Base-by-base conservation (phyloP, 108 stramenopile genomes). In the Stephanodiscus triporus region DNA sequence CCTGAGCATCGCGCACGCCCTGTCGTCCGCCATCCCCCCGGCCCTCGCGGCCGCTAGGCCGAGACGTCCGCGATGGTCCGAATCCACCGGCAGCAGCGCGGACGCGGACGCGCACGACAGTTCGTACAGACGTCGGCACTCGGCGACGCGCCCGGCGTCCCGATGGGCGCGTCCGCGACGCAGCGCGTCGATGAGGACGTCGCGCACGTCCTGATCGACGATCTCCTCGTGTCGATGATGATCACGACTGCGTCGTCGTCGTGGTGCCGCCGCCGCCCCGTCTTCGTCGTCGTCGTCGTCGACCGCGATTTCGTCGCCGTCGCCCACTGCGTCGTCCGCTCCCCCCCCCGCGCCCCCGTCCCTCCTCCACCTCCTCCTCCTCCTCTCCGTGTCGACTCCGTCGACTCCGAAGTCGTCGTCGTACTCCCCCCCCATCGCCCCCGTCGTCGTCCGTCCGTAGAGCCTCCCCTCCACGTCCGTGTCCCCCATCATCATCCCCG, bases 171-270 rank as follows among this genome's bases (percentile, higher is more conserved):
- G 68, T 20, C 87, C 87, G 22, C 84, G 68, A 17, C 82, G 81
- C 66, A 94, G 88, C 10, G 93, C 91, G 24, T 88, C 88, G 14
- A 70, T 76, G 49, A 94, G 65, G 26, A 87, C 83, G 71, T 94
- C 93, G 69, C 88, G 82, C 40, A 94, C 93, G 73, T 94, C 93
- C 63, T 91, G 91, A 82, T 94, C 93, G 55, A 94, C 83, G 29
- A 91, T 84, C 71, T 94, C 93, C 57, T 94, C 93, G 68, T 88
- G 87, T 2, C 91, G 73, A 69, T 70, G 78, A 8, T 50, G 63
- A 20, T 48, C 60, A 72, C 82, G 4, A 4, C 38, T 19, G 69
- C 0, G 27, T 49, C 48, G 5, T 58, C 26, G 30, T 45, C 43
- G 42, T 49, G 14, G 40, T 38, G n/a, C 11, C 13, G 19, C 20